Conservation (phyloP, 225 moss, liverwort and hornwort genomes). For the Pseudisothecium myosuroides region DNA sequence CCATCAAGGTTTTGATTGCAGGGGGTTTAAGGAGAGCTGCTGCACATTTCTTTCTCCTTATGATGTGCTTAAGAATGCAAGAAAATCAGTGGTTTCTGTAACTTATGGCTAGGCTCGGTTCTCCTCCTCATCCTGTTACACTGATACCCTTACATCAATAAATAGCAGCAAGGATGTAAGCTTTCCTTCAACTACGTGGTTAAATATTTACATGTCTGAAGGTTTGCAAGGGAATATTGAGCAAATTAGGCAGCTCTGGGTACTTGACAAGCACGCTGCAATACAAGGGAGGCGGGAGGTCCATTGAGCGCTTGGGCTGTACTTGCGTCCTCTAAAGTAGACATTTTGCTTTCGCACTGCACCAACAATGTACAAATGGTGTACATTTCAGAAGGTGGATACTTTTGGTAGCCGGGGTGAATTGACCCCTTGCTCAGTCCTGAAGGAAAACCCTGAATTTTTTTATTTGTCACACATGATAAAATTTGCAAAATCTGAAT, state of each 20-base stretch:
- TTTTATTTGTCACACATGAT: too few relatives aligned
- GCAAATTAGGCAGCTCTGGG: background rate
- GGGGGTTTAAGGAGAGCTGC: background rate
- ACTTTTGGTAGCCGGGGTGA: too few relatives aligned
- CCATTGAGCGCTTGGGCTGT: accelerated
- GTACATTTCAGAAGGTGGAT: background rate
- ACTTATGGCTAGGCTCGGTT: background rate
- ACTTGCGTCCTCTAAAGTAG: accelerated
- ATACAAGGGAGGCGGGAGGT: too few relatives aligned
- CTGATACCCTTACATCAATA: background rate
- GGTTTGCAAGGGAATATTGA: background rate
- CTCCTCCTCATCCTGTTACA: too few relatives aligned
- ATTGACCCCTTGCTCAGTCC: too few relatives aligned
- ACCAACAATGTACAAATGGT: background rate
- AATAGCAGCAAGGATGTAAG: background rate
- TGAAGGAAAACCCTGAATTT: too few relatives aligned
- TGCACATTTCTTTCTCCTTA: background rate
- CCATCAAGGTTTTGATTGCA: background rate
- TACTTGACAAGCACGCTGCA: background rate
- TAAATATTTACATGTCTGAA: background rate
- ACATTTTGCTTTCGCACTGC: too few relatives aligned
- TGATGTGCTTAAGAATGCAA: background rate
- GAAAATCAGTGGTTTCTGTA: background rate
- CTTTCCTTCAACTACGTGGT: background rate
- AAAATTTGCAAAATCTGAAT: too few relatives aligned